A percentile compares a stretch with the other conserved stretches of the same genome.
These are phyloP conservation scores for Diaporthe eres DNA, from an alignment of 2,329 filamentous ascomycete genomes.

Conservation along the genomic window DNA sequence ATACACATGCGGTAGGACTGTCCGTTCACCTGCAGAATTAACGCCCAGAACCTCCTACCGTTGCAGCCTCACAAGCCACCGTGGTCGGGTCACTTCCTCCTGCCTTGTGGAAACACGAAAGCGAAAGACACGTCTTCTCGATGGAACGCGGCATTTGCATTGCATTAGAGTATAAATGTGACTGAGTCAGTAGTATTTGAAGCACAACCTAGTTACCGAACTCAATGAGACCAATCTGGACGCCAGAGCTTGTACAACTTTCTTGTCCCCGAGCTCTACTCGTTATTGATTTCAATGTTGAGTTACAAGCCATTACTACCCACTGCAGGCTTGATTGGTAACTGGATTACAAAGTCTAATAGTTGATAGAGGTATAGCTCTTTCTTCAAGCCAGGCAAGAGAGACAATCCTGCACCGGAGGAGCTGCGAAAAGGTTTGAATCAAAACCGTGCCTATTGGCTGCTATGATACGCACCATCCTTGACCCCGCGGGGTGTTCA, in stretches of 20 bases:
- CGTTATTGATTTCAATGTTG: background rate
- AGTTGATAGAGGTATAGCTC: background rate
- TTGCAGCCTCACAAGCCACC: background rate
- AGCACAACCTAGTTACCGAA: too few relatives aligned
- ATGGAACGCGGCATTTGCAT: background rate
- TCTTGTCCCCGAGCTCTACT: background rate
- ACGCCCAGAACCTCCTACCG: background rate
- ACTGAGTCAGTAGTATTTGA: background rate
- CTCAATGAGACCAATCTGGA: background rate
- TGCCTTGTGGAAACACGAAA: background rate
- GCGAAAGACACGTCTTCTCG: background rate
- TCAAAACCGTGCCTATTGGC: background rate
- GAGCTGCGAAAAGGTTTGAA: background rate
- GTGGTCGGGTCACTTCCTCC: background rate
- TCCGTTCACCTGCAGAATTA: background rate
- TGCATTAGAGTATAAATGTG: background rate
- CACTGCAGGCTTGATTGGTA: background rate
- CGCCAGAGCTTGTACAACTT: too few relatives aligned
- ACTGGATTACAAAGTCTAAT: background rate
- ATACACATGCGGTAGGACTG: background rate
- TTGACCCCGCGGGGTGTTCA: conserved; percentile 16
- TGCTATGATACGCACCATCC: background rate
- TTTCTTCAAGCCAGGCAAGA: background rate
- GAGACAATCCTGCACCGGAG: background rate
- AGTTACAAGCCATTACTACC: background rate